Conservation (phyloP, 768 basidiomycete genomes). For the Lentinus tigrinus region DNA sequence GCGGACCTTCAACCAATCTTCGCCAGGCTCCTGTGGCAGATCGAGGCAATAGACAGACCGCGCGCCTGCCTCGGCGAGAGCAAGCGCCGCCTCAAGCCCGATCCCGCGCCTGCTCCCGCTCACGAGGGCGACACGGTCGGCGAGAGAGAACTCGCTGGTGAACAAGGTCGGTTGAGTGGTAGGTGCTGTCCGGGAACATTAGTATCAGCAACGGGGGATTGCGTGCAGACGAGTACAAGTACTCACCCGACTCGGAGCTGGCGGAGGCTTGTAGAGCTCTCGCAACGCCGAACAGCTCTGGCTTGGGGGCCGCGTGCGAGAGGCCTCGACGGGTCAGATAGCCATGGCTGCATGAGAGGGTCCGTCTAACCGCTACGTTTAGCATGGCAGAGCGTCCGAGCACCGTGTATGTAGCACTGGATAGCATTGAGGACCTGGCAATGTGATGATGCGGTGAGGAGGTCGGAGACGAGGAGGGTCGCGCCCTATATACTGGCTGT, state of each 20-base stretch:
- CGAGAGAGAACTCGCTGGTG: slow-evolving; percentile 26
- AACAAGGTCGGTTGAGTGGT: slow-evolving; percentile 16
- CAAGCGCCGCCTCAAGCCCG: slow-evolving; percentile 77
- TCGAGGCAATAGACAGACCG: slow-evolving; percentile 66
- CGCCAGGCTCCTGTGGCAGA: slow-evolving; percentile 50
- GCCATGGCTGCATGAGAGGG: not conserved
- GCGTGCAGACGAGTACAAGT: not conserved
- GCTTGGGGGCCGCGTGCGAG: not conserved
- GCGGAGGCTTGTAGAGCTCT: not conserved
- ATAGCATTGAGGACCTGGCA: too few relatives aligned
- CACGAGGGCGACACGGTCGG: slow-evolving; percentile 34
- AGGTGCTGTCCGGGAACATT: too few relatives aligned
- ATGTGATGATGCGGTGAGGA: too few relatives aligned
- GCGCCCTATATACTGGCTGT: too few relatives aligned
- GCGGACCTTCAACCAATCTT: slow-evolving; percentile 52
- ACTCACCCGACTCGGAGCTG: not conserved
- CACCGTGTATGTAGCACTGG: too few relatives aligned
- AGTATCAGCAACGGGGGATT: not conserved
- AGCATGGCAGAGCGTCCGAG: too few relatives aligned
- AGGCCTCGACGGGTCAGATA: too few relatives aligned
- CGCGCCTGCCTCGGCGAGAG: slow-evolving; percentile 72
- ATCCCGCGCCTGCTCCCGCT: slow-evolving; percentile 48
- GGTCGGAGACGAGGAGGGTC: too few relatives aligned
- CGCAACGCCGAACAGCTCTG: not conserved
- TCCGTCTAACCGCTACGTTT: too few relatives aligned